Evolutionary conservation across 352 stramenopile species (phyloP), one percentile per base, ranked within the genome.

Genomic region (Pythium diclinum): DNA sequence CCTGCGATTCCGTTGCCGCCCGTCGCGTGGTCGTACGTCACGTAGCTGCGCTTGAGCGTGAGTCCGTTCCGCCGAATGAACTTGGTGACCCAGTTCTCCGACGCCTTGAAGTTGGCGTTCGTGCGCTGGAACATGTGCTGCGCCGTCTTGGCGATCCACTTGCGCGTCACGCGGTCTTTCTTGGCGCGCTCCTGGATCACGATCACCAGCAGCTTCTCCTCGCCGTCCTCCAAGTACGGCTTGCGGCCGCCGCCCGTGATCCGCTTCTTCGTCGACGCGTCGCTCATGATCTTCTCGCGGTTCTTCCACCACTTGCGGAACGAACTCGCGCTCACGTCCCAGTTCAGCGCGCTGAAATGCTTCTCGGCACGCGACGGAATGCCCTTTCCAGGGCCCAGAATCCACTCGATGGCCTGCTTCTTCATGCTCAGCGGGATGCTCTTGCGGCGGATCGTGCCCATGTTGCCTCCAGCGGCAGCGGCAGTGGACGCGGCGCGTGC

Each of bases 291-390:
- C 51, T 86, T 86, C 58, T 91, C 84, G 47, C 82, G 82, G 66
- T 90, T 92, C 61, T 91, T 90, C 84, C 84, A 92, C 84, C 84
- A 92, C 63, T 92, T 92, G 40, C 82, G 79, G 63, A 91, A 90
- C 62, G 80, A 88, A 28, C 79, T 89, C 58, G 82, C 82, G 67
- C 75, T 87, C 46, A 92, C 81, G 63, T 91, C 80, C 82, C 81
- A 91, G 60, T 87, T 83, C 34, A 88, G 62, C 32, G 72, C 77
- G 28, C 76, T 77, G 49, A 91, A 92, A 59, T 92, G 80, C 64
- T 89, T 90, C 66, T 90, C 81, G 0, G 84, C 82, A 25, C 82
- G 77, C 40, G 77, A 88, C 23, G 82, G 84, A 21, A 91, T 73
- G 21, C 84, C 84, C 56, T 90, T 87, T 6, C 82, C 84, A 3